These are phyloP conservation scores for Penicillium parvum DNA, from an alignment of 495 filamentous ascomycete species.

Conservation along the genomic window DNA sequence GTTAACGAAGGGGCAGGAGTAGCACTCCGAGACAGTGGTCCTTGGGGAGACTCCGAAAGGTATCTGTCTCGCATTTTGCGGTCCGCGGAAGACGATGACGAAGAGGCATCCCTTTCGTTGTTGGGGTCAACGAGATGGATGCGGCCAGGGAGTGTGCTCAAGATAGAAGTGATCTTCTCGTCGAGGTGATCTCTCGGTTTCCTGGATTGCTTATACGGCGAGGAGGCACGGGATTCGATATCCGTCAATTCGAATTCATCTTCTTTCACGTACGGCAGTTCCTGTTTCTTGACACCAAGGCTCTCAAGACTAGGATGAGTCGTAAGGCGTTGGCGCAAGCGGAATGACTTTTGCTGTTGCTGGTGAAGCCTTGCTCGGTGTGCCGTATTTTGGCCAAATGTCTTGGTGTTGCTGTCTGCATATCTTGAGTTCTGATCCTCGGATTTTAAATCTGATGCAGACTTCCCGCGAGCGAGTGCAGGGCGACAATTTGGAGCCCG, in stretches of 20 bases:
- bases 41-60: conserved; percentile 36
- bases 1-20: conserved; percentile 66
- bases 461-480: conserved; percentile 19
- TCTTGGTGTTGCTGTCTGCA: conserved; percentile 13
- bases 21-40: conserved; percentile 31
- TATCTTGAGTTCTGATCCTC: conserved; percentile 6
- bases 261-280: conserved; percentile 25
- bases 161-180: conserved; percentile 77
- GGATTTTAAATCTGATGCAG: conserved; percentile 15
- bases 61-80: conserved; percentile 28
- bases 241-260: conserved; percentile 18
- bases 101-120: conserved; percentile 27
- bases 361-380: conserved; percentile 18
- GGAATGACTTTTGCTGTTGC: conserved; percentile 22
- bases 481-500: conserved; percentile 15
- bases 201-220: conserved; percentile 28
- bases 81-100: conserved; percentile 38
- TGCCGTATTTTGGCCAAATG: conserved; percentile 13
- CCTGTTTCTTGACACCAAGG: conserved; percentile 29
- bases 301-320: conserved; percentile 39
- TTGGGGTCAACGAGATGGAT: conserved; percentile 59
- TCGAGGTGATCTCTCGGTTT: conserved; percentile 67
- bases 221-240: conserved; percentile 29
- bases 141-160: conserved; percentile 71
- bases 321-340: conserved; percentile 30